These are phyloP conservation scores for Sistotremastrum niveocremeum DNA, from an alignment of 768 basidiomycete genomes.

Conservation along the genomic window DNA sequence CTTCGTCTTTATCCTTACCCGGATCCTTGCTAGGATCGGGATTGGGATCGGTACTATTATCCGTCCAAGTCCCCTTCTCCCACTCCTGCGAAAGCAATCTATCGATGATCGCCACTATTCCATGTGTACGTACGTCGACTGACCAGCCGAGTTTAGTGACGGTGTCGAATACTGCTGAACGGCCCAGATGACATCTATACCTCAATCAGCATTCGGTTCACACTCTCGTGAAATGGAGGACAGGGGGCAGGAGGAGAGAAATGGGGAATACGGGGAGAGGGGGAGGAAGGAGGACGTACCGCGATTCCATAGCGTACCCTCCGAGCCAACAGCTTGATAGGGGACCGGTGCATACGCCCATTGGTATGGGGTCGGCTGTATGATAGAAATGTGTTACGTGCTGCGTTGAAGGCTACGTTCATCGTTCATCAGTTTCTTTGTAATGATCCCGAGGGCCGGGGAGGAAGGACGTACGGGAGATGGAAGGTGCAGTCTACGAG, in stretches of 20 bases:
- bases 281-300: constrained; percentile 23
- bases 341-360: constrained; percentile 76
- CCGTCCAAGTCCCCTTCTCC: constrained; percentile 15
- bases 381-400: constrained; percentile 88
- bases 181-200: constrained; percentile 77
- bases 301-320: constrained; percentile 82
- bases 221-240: constrained; percentile 10
- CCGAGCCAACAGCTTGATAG: constrained; percentile 70
- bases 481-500: constrained; percentile 72
- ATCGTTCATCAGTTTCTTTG: neutral
- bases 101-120: constrained; percentile 70
- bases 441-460: neutral
- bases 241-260: neutral
- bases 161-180: constrained; percentile 82
- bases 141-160: constrained; percentile 77
- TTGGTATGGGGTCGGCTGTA: constrained; percentile 88
- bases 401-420: constrained; percentile 47
- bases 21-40: neutral
- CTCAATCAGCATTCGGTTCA: constrained; percentile 15
- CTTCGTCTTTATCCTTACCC: constrained; percentile 23
- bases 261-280: neutral
- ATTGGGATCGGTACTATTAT: neutral
- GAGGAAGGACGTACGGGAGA: constrained; percentile 43
- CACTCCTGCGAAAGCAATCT: constrained; percentile 58
- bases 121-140: constrained; percentile 70